Percentiles rank a stretch among this genome's conserved stretches.
Conservation (phyloP, 2,329 filamentous ascomycete genomes). For the Phialemoniopsis sp. region DNA sequence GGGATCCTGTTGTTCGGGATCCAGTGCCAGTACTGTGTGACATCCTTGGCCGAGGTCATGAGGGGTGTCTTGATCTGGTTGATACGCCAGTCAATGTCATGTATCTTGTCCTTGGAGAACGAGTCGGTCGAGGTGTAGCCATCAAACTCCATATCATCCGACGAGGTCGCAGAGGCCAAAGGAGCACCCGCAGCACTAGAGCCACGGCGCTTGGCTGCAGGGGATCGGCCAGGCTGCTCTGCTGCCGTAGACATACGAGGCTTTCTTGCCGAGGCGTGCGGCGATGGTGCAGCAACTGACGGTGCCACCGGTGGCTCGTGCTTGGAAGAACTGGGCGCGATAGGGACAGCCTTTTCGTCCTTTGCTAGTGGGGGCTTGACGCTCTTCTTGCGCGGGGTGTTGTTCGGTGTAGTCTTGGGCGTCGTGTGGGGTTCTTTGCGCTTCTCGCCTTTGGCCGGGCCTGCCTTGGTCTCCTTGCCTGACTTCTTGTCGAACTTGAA, state of each 20-base stretch:
- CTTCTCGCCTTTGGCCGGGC: constrained; percentile 11
- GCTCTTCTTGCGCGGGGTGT: not conserved
- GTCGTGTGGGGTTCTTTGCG: constrained; percentile 15
- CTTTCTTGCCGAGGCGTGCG: too few species aligned
- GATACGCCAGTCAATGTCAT: constrained; percentile 45
- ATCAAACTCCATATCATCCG: constrained; percentile 36
- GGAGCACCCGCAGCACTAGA: not conserved
- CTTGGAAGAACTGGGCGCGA: not conserved
- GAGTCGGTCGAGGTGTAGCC: constrained; percentile 51
- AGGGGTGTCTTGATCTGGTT: constrained; percentile 45
- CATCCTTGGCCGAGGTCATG: constrained; percentile 38
- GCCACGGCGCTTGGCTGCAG: too few species aligned
- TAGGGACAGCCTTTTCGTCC: not conserved
- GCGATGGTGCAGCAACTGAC: too few species aligned
- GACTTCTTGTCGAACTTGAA: constrained; percentile 27
- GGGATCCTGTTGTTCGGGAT: constrained; percentile 15
- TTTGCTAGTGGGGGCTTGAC: not conserved
- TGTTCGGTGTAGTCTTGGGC: constrained; percentile 8
- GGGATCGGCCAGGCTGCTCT: too few species aligned
- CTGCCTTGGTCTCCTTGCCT: constrained; percentile 16
- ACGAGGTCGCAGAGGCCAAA: not conserved
- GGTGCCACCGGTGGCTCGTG: too few species aligned
- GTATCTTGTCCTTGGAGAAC: constrained; percentile 37
- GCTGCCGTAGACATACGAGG: too few species aligned
- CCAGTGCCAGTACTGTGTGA: constrained; percentile 56